Evolutionary conservation across 208 protist species (phyloP).

Genomic region (Leishmania gerbilli): DNA sequence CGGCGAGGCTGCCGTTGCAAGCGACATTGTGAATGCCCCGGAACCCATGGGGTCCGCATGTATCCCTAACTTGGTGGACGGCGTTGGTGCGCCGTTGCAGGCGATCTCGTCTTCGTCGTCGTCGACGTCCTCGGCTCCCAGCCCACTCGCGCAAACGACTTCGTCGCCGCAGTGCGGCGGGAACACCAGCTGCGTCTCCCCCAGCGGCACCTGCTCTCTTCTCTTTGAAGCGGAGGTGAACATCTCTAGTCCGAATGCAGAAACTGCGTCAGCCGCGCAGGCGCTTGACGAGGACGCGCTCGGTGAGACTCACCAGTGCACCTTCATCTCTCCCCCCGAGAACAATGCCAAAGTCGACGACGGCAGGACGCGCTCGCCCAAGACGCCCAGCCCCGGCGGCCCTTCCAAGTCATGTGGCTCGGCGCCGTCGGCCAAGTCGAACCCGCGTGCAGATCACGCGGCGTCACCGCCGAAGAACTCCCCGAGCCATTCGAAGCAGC

Average conservation of each 20-base stretch:
- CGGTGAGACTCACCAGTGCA: background rate
- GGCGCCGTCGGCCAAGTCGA: background rate
- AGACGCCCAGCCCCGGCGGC: background rate
- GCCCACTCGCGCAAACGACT: background rate
- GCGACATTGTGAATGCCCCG: background rate
- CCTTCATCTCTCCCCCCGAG: background rate
- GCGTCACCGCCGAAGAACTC: background rate
- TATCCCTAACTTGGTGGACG: background rate
- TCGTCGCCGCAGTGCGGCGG: background rate
- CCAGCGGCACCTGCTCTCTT: background rate
- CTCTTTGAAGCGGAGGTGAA: background rate
- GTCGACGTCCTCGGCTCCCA: background rate
- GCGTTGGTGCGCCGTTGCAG: background rate
- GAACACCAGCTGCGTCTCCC: background rate
- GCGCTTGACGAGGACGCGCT: background rate
- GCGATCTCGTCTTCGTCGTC: constrained; percentile 4
- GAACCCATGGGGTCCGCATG: background rate
- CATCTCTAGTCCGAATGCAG: background rate
- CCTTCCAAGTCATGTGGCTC: background rate
- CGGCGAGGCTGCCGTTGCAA: background rate
- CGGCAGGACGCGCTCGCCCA: background rate
- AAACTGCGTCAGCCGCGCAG: background rate
- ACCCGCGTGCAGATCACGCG: background rate
- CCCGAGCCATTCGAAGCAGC: background rate
- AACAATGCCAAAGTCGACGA: background rate